Base-by-base conservation (phyloP, 1,284 basidiomycete species). In the Tremellales sp. region DNA sequence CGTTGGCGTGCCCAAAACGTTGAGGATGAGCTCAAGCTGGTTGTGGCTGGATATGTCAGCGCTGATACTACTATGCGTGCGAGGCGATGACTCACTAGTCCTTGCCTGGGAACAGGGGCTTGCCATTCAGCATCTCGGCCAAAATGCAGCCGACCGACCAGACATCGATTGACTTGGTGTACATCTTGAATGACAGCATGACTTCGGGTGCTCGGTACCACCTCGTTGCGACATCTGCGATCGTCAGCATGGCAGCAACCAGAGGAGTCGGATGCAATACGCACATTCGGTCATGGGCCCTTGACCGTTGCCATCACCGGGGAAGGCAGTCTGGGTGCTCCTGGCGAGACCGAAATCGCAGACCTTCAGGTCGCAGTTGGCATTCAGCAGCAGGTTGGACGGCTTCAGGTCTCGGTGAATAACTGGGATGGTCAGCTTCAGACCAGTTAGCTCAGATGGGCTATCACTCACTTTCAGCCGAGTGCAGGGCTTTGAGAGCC, bases 121-220 rank as follows among this genome's bases (percentile, higher is more conserved):
- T 87, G 21, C 91, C 88, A 3, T 84, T 87, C 5, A 97, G 78
- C 92, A 97, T 97, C 77, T 97, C 93, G 2, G 91, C 94, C 26
- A 97, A 81, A 68, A 97, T 96, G 70, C 93, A 97, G 5, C 93
- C 93, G 24, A 97, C 89, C 10, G 89, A 92, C 93, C 93, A 96
- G 15, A 93, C 82, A 63, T 92, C 89, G 63, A 93, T 91, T 25
- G 89, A 85, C 84, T 92, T 92, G 49, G 89, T 92, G 76, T 96
- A 96, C 74, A 92, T 87, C 70, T 92, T 90, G 79, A 96, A 94
- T 3, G 90, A 93, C 51, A 96, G 79, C 92, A 96, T 94, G 75
- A 94, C 91, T 72, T 94, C 91, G 1, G 91, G 91, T 0, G 91
- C 91, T 37, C 92, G 83, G 67, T 94, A 94, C 91, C 78, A 79